Base-by-base conservation (phyloP, 2,329 filamentous ascomycete species). In the Colletotrichum tofieldiae region DNA sequence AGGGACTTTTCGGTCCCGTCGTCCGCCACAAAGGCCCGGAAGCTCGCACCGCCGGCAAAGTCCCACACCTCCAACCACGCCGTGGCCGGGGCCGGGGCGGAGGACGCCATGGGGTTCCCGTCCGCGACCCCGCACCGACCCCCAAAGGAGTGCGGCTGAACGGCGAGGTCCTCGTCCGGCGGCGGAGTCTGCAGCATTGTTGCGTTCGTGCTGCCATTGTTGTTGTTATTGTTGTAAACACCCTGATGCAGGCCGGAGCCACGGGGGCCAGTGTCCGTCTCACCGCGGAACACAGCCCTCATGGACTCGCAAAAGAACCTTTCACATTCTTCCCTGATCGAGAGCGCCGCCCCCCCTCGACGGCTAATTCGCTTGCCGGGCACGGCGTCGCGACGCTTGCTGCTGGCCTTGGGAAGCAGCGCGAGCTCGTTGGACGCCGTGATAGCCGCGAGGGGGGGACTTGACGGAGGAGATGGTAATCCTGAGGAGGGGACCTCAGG, bases 261-360 rank as follows among this genome's bases (percentile, higher is more conserved):
- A 91, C 91, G 89, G 87, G 86, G 86, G 83, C 85, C 89, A 88
- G 86, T 84, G 86, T 91, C 92, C 93, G 93, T 92, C 94, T 97
- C 95, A 97, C 94, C 95, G 89, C 93, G 93, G 91, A 98, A 98
- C 88, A 94, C 93, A 87, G 92, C 87, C 87, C 91, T 93, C 92
- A 98, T 94, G 90, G 92, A 93, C 93, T 96, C 94, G 87, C 95
- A 98, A 91, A 98, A 97, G 93, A 98, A 96, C 90, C 95, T 98
- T 95, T 98, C 95, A 98, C 95, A 97, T 94, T 98, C 95, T 95
- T 93, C 95, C 94, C 93, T 95, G 90, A 98, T 97, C 88, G 92
- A 92, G 86, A 94, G 91, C 93, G 94, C 92, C 92, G 95, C 95
- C 94, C 95, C 95, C 93, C 93, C 93, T 93, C 89, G 89, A 82